These are phyloP conservation scores for Chrysoporthe austroafricana DNA, from an alignment of 2,329 filamentous ascomycete genomes.

Conservation along the genomic window DNA sequence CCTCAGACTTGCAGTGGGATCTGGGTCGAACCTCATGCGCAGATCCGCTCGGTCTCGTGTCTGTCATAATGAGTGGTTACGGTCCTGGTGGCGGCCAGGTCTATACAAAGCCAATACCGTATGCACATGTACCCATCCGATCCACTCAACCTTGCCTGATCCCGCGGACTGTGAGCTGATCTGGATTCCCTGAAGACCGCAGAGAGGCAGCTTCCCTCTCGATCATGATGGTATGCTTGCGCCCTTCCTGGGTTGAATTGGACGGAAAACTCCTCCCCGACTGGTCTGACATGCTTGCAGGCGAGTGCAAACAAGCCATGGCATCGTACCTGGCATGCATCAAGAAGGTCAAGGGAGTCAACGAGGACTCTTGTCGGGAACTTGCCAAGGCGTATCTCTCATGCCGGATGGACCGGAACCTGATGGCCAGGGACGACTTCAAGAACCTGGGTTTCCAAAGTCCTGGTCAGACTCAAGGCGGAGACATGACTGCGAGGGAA, in stretches of 20 bases:
- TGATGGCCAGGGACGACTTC: conserved; percentile 96
- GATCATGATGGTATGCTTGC: conserved; percentile 74
- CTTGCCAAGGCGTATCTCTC: conserved; percentile 86
- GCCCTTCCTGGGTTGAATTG: neutral
- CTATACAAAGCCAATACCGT: conserved; percentile 41
- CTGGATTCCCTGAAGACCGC: conserved; percentile 60
- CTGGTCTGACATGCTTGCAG: conserved; percentile 46
- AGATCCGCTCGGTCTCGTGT: neutral
- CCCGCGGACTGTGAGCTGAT: conserved; percentile 9
- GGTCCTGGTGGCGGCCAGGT: conserved; percentile 37
- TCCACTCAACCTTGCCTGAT: neutral
- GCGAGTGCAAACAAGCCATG: conserved; percentile 93
- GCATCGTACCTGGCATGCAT: conserved; percentile 83
- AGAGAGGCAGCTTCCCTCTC: conserved; percentile 93
- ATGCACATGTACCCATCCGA: conserved; percentile 6
- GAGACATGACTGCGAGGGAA: neutral
- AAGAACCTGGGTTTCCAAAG: conserved; percentile 84
- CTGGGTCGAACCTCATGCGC: neutral
- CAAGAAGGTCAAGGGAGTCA: conserved; percentile 80
- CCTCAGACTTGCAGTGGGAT: neutral
- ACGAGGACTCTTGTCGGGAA: conserved; percentile 82
- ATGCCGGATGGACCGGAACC: conserved; percentile 96
- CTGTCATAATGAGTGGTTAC: conserved; percentile 38
- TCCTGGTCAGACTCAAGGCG: conserved; percentile 25
- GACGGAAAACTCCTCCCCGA: too few species aligned